phyloP scores from a whole-genome alignment of 257 asterid genomes.

The Solanum boliviense region DNA sequence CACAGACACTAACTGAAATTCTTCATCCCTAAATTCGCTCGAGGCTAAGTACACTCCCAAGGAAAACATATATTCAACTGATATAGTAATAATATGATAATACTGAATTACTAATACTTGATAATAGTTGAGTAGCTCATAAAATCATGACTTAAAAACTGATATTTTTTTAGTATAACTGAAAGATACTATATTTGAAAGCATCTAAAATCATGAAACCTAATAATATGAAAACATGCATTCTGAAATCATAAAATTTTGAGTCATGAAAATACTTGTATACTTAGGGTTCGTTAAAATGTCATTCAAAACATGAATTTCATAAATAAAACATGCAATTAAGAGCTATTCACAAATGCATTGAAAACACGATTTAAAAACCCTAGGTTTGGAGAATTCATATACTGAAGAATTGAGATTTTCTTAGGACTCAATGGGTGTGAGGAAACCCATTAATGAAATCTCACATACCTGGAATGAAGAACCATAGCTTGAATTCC shows the following conservation, averaged over 20 bases:
- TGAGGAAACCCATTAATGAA: too few species aligned
- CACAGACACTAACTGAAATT: not conserved
- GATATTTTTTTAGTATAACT: not conserved
- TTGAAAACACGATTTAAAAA: not conserved
- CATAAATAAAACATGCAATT: not conserved
- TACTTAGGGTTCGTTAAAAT: not conserved
- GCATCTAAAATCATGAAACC: not conserved
- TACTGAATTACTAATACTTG: too few species aligned
- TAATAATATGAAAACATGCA: not conserved
- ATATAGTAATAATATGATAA: too few species aligned
- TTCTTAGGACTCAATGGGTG: too few species aligned
- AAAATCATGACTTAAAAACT: not conserved
- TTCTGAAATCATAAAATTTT: not conserved
- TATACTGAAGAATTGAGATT: too few species aligned
- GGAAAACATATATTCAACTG: not conserved
- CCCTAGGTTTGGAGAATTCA: not conserved
- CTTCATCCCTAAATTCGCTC: not conserved
- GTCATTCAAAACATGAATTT: not conserved
- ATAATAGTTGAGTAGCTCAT: not conserved
- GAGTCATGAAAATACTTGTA: not conserved
- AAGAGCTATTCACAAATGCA: not conserved
- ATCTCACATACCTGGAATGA: too few species aligned
- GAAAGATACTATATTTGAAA: too few species aligned
- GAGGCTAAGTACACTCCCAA: not conserved
- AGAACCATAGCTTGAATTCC: too few species aligned